phyloP scores from a whole-genome alignment of 495 filamentous ascomycete species.

The Paragyromitra xinjiangensis region DNA sequence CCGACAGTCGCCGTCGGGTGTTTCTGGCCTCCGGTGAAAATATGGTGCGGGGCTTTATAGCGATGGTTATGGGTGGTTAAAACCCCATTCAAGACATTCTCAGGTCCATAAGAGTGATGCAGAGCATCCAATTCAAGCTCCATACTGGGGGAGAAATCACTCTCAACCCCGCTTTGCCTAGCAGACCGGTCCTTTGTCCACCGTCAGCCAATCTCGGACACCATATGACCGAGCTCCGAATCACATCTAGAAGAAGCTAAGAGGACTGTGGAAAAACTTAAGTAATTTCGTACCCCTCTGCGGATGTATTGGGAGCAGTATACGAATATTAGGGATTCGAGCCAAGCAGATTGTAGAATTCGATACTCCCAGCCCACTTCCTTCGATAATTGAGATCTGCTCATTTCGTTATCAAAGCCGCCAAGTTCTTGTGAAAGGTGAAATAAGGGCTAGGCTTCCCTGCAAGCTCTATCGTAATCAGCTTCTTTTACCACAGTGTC shows the following conservation, averaged over 20 bases:
- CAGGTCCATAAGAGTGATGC: background rate
- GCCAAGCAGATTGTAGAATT: no score
- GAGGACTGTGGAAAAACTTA: background rate
- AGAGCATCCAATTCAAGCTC: no score
- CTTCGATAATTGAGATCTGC: no score
- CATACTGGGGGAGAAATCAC: no score
- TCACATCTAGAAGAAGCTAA: background rate
- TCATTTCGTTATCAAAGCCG: background rate
- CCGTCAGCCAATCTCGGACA: background rate
- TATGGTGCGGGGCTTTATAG: background rate
- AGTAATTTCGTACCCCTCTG: no score
- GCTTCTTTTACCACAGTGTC: background rate
- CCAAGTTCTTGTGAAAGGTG: no score
- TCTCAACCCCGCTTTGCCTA: no score
- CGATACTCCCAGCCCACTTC: no score
- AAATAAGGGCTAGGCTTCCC: background rate
- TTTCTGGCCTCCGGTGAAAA: background rate
- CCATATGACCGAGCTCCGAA: background rate
- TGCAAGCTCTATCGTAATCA: background rate
- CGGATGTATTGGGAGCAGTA: no score
- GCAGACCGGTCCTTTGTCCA: no score
- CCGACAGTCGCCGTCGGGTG: background rate
- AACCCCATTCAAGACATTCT: background rate
- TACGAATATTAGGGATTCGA: no score
- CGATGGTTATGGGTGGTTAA: background rate